These are phyloP conservation scores for Teunomyces pallodes DNA, from an alignment of 805 yeast species.

Conservation along the genomic window DNA sequence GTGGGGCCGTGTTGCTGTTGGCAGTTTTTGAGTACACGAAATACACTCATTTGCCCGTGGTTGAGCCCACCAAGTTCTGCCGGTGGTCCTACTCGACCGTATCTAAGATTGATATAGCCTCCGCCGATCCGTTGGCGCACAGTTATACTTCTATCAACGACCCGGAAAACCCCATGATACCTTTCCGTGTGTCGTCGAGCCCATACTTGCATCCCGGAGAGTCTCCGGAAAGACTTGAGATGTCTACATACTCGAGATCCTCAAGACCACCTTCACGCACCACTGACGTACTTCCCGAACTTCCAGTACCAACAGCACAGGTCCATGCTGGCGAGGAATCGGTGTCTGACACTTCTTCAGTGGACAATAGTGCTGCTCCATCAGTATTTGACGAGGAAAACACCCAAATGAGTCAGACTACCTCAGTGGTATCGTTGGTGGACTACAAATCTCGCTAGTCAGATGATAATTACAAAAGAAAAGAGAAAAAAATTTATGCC, in stretches of 20 bases:
- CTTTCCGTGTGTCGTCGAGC: conserved; percentile 5
- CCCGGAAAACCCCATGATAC: conserved; percentile 4
- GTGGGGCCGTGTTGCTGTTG: conserved; percentile 85
- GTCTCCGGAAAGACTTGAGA: conserved; percentile 8
- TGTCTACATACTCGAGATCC: conserved; percentile 2
- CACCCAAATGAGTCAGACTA: conserved; percentile 27
- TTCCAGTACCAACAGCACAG: not conserved
- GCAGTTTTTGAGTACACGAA: conserved; percentile 67
- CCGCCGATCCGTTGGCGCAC: conserved; percentile 30
- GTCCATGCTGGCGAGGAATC: conserved; percentile 3
- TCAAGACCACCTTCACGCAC: conserved; percentile 7
- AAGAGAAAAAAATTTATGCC: not conserved
- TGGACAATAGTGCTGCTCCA: conserved; percentile 37
- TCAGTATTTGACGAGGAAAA: conserved; percentile 37
- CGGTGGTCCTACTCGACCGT: conserved; percentile 63
- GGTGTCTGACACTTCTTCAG: conserved; percentile 19
- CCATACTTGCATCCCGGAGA: conserved; percentile 8
- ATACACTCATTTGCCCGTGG: conserved; percentile 64
- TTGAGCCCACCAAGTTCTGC: conserved; percentile 52
- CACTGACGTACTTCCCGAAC: conserved; percentile 7
- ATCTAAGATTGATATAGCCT: conserved; percentile 21
- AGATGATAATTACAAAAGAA: not conserved
- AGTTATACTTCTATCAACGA: not conserved
- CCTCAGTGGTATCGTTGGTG: conserved; percentile 36
- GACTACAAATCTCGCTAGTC: conserved; percentile 15